Base-by-base conservation (phyloP, 306 rosid species). In the Quercus mongolica region DNA sequence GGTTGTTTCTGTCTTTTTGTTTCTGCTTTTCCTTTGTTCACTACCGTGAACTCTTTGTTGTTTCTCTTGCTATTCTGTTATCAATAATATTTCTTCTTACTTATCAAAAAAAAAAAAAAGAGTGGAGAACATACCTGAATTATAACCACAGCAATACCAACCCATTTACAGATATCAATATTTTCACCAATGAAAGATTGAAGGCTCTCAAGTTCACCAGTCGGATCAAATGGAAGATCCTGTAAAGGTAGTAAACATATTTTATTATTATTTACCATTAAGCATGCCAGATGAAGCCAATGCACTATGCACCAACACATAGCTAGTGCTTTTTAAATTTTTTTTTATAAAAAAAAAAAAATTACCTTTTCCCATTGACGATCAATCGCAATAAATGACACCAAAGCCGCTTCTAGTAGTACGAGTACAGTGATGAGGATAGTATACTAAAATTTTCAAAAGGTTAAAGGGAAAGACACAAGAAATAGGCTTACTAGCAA, bases 171-270 rank as follows among this genome's bases (percentile, higher is more conserved):
- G 73, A 91, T 75, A 70, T 91, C 96, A 59, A 52, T 76, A 78
- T 96, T 93, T 23, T 89, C 90, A 82, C 87, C 85, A 77, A 96
- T 82, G 86, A 91, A 96, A 52, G 86, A 71, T 74, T 81, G 84
- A 76, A 96, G 87, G 83, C 79, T 83, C 4, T 89, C 88, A 69
- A 95, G 88, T 80, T 90, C 87, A 52, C 98, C 98, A 5, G 98
- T 96, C 10, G 98, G 92, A 84, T 96, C 97, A 19, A 80, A 28
- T 31, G 99, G 99, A 83, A 96, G 71, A 87, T 93, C 97, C 99
- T 96, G 83, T 79, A 75, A 61, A 83, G 75, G 54, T n/a, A 89
- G 76, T 31, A 20, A 51, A 75, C 75, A 72, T 73, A 26, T 54
- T 25, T 55, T 31, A 65, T 62, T 20, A 46, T 68, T 28, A 54